phyloP scores from a whole-genome alignment of 1,284 basidiomycete species.

The Trichosporon sp. region DNA sequence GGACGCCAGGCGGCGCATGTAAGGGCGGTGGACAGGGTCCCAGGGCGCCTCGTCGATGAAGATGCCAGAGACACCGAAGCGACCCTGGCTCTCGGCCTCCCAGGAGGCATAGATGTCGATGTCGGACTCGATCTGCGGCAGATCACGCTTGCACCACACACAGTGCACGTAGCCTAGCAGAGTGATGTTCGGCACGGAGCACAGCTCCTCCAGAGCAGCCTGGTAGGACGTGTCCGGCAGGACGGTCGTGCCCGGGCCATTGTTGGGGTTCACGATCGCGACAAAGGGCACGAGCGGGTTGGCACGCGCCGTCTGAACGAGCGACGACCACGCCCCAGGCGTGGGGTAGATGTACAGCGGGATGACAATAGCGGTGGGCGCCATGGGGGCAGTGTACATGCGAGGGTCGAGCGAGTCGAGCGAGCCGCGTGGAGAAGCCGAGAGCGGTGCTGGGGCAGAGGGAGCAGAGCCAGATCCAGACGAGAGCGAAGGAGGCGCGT shows the following conservation, averaged over 20 bases:
- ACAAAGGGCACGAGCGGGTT: slow-evolving; percentile 7
- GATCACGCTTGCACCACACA: slow-evolving; percentile 4
- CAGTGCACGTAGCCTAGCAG: slow-evolving; percentile 13
- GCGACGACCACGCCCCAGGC: slow-evolving; percentile 4
- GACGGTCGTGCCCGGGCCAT: slow-evolving; percentile 1
- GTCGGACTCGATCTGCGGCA: slow-evolving; percentile 1
- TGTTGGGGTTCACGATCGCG: slow-evolving; percentile 13
- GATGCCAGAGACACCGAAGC: slow-evolving; percentile 8
- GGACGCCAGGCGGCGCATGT: slow-evolving; percentile 1
- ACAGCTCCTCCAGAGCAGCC: neutral
- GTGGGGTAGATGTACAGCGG: slow-evolving; percentile 15
- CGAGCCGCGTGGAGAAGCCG: neutral
- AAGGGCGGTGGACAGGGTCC: neutral
- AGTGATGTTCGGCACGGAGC: slow-evolving; percentile 7
- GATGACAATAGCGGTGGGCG: slow-evolving; percentile 4
- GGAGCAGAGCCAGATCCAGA: too few species aligned
- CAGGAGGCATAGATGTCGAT: slow-evolving; percentile 10
- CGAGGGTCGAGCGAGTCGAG: neutral
- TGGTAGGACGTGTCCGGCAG: slow-evolving; percentile 7
- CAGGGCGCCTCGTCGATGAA: slow-evolving; percentile 16
- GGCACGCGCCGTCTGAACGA: neutral
- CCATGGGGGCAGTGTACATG: slow-evolving; percentile 2
- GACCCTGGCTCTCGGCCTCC: neutral
- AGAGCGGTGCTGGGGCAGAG: neutral
- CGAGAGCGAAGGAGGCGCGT: too few species aligned